These are phyloP conservation scores for Farysia itapuensis DNA, from an alignment of 1,284 basidiomycete genomes.

Conservation along the genomic window DNA sequence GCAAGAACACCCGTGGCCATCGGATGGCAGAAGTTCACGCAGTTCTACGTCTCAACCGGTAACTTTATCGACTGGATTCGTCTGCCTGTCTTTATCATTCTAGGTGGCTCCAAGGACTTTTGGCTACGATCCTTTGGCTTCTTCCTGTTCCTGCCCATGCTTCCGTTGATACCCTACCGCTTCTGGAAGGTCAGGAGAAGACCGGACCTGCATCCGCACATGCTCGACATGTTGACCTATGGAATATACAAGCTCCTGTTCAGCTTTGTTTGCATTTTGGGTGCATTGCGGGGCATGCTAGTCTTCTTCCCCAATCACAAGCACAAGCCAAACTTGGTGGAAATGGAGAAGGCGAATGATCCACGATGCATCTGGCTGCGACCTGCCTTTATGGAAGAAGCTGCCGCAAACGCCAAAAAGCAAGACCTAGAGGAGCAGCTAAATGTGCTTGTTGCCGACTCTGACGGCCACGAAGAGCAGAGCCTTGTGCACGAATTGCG, in stretches of 20 bases:
- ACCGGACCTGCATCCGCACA: constrained; percentile 18
- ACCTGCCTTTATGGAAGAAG: constrained; percentile 13
- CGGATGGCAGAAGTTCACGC: constrained; percentile 26
- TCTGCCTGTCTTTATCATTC: constrained; percentile 20
- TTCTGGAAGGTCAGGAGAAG: constrained; percentile 18
- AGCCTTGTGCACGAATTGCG: too few species aligned
- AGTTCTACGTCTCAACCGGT: constrained; percentile 24
- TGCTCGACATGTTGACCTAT: constrained; percentile 19
- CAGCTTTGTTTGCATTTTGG: constrained; percentile 15
- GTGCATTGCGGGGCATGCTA: constrained; percentile 8
- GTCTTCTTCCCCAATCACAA: constrained; percentile 17
- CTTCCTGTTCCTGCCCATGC: constrained; percentile 11
- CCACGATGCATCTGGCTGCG: constrained; percentile 16
- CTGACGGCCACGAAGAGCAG: too few species aligned
- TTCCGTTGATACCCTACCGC: constrained; percentile 12
- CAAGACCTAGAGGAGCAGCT: too few species aligned
- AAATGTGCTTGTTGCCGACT: too few species aligned
- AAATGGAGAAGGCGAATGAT: constrained; percentile 21
- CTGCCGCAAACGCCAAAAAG: too few species aligned
- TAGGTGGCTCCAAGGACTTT: constrained; percentile 13
- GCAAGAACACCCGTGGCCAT: constrained; percentile 6
- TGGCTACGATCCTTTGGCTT: constrained; percentile 13
- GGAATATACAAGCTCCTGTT: constrained; percentile 27
- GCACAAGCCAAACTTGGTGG: constrained; percentile 7
- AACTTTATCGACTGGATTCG: constrained; percentile 38